Evolutionary conservation across 129 eudicot species (phyloP).

Genomic region (Gnaphalium uliginosum): DNA sequence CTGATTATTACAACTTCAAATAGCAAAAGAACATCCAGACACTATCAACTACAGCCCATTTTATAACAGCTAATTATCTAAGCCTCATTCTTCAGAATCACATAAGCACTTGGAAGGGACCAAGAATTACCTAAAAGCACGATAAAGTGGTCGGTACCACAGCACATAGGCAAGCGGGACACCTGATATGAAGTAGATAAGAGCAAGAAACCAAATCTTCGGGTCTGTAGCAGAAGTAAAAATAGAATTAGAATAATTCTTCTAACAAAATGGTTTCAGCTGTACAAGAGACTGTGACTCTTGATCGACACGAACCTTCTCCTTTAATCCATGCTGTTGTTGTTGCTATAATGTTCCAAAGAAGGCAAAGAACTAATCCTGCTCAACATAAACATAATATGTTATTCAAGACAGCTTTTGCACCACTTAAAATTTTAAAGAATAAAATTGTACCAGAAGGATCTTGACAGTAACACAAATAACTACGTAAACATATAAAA

Average conservation of each 20-base stretch:
- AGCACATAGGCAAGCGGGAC: slow-evolving; percentile 74
- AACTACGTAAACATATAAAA: not conserved
- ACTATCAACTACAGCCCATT: not conserved
- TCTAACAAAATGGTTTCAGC: not conserved
- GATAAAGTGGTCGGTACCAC: slow-evolving; percentile 88
- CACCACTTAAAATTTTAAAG: not conserved
- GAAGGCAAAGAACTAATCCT: slow-evolving; percentile 72
- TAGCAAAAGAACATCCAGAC: not conserved
- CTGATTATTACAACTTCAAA: not conserved
- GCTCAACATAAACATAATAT: slow-evolving; percentile 30
- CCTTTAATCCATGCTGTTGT: slow-evolving; percentile 89
- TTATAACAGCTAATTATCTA: not conserved
- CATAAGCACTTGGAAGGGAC: not conserved
- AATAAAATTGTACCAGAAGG: not conserved
- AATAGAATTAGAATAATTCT: not conserved
- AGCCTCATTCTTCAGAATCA: not conserved
- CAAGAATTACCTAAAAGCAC: slow-evolving; percentile 66
- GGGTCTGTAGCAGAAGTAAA: slow-evolving; percentile 39
- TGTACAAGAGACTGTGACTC: not conserved
- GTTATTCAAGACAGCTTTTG: not conserved
- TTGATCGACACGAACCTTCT: slow-evolving; percentile 51
- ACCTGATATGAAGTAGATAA: slow-evolving; percentile 75
- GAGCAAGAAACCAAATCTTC: slow-evolving; percentile 78
- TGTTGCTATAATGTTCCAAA: slow-evolving; percentile 84
- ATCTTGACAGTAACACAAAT: not conserved